Conservation (phyloP, 495 filamentous ascomycete genomes). For the Lophiostoma macrostomum region DNA sequence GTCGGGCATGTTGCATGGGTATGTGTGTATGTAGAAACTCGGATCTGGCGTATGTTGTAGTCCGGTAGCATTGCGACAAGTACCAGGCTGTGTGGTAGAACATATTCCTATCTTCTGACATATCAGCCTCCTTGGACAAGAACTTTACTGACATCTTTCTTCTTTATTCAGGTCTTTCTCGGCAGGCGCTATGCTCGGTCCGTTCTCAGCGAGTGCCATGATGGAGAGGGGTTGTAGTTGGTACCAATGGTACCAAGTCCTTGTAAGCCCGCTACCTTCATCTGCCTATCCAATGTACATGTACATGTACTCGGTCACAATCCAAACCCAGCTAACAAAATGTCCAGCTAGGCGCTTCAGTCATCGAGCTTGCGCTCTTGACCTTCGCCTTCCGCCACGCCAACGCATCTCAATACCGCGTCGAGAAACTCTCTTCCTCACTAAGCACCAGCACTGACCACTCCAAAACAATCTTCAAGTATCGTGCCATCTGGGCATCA, state of each 20-base stretch:
- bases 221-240: slow-evolving; percentile 4
- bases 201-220: slow-evolving; percentile 1
- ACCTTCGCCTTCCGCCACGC: slow-evolving; percentile 11
- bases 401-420: slow-evolving; percentile 8
- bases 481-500: slow-evolving; percentile 4
- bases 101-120: too few species aligned
- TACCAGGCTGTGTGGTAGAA: too few species aligned
- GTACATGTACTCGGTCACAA: too few species aligned
- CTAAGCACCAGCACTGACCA: neutral
- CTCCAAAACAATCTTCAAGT: slow-evolving; percentile 10
- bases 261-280: slow-evolving; percentile 2
- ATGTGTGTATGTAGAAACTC: too few species aligned
- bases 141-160: too few species aligned
- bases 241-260: slow-evolving; percentile 17
- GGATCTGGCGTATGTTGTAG: too few species aligned
- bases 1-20: slow-evolving; percentile 18
- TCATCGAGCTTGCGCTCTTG: slow-evolving; percentile 4
- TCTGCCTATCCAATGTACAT: neutral
- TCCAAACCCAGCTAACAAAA: neutral
- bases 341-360: neutral
- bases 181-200: slow-evolving; percentile 14
- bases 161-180: too few species aligned
- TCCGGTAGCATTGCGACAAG: too few species aligned
- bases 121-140: too few species aligned
- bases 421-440: neutral